These are phyloP conservation scores for Lachancea quebecensis DNA, from an alignment of 805 yeast genomes.

Conservation along the genomic window DNA sequence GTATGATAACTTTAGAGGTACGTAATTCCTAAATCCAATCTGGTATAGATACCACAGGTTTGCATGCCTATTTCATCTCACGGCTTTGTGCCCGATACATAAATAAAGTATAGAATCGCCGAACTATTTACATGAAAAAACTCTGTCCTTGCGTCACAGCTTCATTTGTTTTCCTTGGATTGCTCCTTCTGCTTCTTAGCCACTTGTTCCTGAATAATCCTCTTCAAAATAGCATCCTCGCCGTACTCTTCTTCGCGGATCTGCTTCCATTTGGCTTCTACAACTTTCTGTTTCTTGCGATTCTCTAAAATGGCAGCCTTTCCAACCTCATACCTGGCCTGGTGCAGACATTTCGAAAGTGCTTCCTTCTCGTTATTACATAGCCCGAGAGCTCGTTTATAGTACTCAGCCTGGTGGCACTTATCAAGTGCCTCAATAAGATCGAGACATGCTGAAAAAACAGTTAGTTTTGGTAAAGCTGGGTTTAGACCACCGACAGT, in stretches of 20 bases:
- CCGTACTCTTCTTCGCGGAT: conserved; percentile 76
- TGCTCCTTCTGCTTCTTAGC: conserved; percentile 28
- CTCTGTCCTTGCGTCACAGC: conserved; percentile 1
- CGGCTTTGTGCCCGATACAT: too few relatives aligned
- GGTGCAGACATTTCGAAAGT: conserved; percentile 70
- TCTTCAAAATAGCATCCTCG: conserved; percentile 60
- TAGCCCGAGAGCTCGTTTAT: conserved; percentile 67
- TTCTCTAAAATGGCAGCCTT: conserved; percentile 46
- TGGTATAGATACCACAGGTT: neutral
- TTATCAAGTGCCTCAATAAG: conserved; percentile 82
- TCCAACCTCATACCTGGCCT: conserved; percentile 59
- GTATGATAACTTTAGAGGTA: neutral
- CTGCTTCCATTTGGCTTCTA: conserved; percentile 52
- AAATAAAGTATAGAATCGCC: neutral
- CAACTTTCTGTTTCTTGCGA: conserved; percentile 46
- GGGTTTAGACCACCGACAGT: too few relatives aligned
- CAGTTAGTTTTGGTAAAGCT: neutral
- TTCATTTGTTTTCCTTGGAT: conserved; percentile 3
- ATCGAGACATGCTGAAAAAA: conserved; percentile 56
- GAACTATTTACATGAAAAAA: conserved; percentile 5
- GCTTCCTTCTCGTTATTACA: conserved; percentile 83
- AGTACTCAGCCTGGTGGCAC: conserved; percentile 68
- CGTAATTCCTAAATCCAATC: neutral
- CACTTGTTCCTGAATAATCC: conserved; percentile 51
- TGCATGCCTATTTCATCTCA: too few relatives aligned